Percentiles rank a stretch among this genome's conserved stretches.
These are phyloP conservation scores for Pythium grandisporangium DNA, from an alignment of 352 stramenopile genomes.

Conservation along the genomic window DNA sequence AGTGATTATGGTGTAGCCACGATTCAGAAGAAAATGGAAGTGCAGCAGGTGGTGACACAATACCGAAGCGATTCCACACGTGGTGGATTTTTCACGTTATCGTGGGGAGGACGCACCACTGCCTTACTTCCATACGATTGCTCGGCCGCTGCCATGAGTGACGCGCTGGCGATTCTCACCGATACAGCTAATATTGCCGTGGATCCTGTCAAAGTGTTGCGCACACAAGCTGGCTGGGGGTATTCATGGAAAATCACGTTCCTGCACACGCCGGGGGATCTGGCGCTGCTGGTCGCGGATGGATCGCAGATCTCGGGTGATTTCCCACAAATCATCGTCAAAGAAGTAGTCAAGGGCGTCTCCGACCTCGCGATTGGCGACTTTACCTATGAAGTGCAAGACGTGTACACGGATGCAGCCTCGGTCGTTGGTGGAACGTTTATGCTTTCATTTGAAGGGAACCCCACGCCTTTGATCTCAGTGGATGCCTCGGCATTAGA, in stretches of 20 bases:
- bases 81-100: constrained; percentile 88
- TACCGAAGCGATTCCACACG: constrained; percentile 52
- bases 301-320: constrained; percentile 78
- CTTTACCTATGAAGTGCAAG: constrained; percentile 94
- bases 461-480: constrained; percentile 60
- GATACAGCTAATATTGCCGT: constrained; percentile 62
- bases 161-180: constrained; percentile 73
- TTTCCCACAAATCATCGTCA: constrained; percentile 75
- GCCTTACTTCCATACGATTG: constrained; percentile 63
- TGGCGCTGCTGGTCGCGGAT: constrained; percentile 83
- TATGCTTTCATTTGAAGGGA: constrained; percentile 85
- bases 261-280: constrained; percentile 73
- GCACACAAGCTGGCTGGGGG: constrained; percentile 57
- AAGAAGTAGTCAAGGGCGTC: constrained; percentile 67
- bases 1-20: constrained; percentile 75
- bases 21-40: constrained; percentile 85
- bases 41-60: constrained; percentile 80
- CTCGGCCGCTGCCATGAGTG: constrained; percentile 44
- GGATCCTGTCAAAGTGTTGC: constrained; percentile 71
- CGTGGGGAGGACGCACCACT: constrained; percentile 82
- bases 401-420: constrained; percentile 65
- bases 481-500: constrained; percentile 70
- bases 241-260: constrained; percentile 93
- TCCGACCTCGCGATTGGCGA: constrained; percentile 86
- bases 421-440: constrained; percentile 71